Percentiles rank a stretch among this genome's conserved stretches.
Conservation (phyloP, 768 basidiomycete species). For the Hydnum rufescens region DNA sequence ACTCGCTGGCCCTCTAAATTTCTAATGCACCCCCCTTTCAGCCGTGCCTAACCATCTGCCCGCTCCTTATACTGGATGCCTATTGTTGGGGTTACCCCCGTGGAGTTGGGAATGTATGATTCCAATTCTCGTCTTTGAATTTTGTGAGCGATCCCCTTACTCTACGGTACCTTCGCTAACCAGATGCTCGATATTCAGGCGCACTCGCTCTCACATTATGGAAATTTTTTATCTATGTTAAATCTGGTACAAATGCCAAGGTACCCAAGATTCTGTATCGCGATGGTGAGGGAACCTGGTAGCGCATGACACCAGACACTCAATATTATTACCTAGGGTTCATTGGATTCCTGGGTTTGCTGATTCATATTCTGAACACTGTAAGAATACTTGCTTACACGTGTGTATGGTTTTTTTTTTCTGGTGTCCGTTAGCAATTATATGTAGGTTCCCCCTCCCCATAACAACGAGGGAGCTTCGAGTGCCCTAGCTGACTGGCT, state of each 20-base stretch:
- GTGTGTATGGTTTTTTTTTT: too few species aligned
- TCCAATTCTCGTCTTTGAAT: background rate
- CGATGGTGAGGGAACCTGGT: background rate
- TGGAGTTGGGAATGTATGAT: background rate
- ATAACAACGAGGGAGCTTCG: too few species aligned
- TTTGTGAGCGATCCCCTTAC: background rate
- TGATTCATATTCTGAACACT: too few species aligned
- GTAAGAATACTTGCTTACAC: too few species aligned
- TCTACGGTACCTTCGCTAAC: too few species aligned
- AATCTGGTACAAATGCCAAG: background rate
- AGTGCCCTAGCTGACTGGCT: too few species aligned
- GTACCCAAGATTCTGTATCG: background rate
- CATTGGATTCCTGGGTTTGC: background rate
- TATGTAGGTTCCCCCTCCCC: too few species aligned
- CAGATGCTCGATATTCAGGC: too few species aligned
- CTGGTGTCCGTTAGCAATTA: too few species aligned
- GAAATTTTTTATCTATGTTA: background rate
- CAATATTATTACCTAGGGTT: background rate
- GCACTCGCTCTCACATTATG: background rate
- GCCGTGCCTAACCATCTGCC: background rate
- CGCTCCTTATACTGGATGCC: slow-evolving; percentile 1
- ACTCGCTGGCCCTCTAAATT: background rate
- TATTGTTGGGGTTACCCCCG: background rate
- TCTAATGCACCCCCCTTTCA: background rate
- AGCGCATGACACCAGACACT: too few species aligned